phyloP scores from a whole-genome alignment of 2,329 filamentous ascomycete species.

The Ceratocystis colombiana region DNA sequence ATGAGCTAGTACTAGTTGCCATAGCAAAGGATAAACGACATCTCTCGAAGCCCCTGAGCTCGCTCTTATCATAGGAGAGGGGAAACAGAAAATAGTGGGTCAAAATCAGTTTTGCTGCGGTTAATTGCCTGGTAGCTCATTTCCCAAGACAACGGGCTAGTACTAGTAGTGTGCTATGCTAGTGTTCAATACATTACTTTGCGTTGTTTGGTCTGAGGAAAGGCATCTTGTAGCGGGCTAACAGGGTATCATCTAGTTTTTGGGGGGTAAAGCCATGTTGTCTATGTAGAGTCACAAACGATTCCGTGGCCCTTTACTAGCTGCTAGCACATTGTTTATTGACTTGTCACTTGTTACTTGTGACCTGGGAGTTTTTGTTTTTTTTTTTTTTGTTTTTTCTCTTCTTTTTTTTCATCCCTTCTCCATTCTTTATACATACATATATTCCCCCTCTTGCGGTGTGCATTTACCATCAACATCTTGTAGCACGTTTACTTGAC shows the following conservation, averaged over 20 bases:
- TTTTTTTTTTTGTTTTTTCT: not conserved
- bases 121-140: not conserved
- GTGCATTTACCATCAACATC: constrained; percentile 4
- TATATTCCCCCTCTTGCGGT: not conserved
- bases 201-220: not conserved
- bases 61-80: not conserved
- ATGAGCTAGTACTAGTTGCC: not conserved
- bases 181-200: not conserved
- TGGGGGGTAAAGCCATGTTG: not conserved
- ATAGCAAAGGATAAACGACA: constrained; percentile 26
- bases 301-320: not conserved
- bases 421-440: constrained; percentile 6
- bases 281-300: not conserved
- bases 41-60: constrained; percentile 25
- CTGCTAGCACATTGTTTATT: not conserved
- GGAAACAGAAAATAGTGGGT: not conserved
- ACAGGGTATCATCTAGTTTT: not conserved
- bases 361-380: not conserved
- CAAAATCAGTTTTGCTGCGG: not conserved
- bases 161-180: not conserved
- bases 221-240: not conserved
- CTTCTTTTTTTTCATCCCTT: constrained; percentile 11
- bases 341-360: constrained; percentile 10
- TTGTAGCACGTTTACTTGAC: constrained; percentile 5
- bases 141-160: not conserved